Evolutionary conservation across 306 rosid species (phyloP).

Genomic region (Castanospermum australe): DNA sequence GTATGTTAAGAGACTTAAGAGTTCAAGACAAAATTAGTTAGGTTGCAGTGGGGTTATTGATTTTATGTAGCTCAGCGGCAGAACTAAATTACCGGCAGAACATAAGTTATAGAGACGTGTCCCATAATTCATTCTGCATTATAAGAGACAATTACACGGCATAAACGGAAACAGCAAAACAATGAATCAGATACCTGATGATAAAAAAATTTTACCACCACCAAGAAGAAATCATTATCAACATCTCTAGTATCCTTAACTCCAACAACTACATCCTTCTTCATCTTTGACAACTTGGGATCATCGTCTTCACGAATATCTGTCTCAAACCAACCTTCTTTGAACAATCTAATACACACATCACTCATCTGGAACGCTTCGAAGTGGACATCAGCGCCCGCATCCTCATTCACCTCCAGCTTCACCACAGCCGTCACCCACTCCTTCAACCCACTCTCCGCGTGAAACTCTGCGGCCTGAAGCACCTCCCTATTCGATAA

Average conservation of each 20-base stretch:
- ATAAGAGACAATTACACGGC: background rate
- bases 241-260: slow-evolving; percentile 86
- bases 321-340: slow-evolving; percentile 79
- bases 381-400: slow-evolving; percentile 87
- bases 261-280: slow-evolving; percentile 93
- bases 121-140: background rate
- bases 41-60: background rate
- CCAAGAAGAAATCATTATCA: slow-evolving; percentile 97
- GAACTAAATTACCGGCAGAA: background rate
- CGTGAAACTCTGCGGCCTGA: slow-evolving; percentile 88
- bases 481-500: slow-evolving; percentile 81
- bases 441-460: slow-evolving; percentile 89
- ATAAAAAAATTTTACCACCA: slow-evolving; percentile 79
- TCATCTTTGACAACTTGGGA: slow-evolving; percentile 87
- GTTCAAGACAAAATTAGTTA: background rate
- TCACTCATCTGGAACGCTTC: slow-evolving; percentile 99
- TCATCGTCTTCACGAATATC: slow-evolving; percentile 72
- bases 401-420: slow-evolving; percentile 87
- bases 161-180: background rate
- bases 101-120: background rate
- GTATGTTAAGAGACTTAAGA: background rate
- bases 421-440: slow-evolving; percentile 96
- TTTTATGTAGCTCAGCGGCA: background rate
- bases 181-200: slow-evolving; percentile 66
- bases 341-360: slow-evolving; percentile 70